phyloP scores from a whole-genome alignment of 129 eudicot species.

The Lactuca saligna region DNA sequence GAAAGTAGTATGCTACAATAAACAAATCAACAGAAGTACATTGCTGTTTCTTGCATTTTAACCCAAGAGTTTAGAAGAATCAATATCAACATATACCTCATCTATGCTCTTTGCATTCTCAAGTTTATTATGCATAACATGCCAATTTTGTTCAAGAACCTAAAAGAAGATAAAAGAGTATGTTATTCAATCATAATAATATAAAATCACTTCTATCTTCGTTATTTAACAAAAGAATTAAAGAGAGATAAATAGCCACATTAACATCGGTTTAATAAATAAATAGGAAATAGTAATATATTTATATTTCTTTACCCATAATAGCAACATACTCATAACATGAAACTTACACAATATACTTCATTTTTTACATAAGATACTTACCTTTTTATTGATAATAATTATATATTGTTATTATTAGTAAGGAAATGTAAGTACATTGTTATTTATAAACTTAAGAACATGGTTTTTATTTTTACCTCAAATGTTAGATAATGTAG shows the following conservation, averaged over 20 bases:
- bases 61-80: too few relatives aligned
- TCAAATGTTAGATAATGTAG: constrained; percentile 95
- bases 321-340: too few relatives aligned
- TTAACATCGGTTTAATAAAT: not conserved
- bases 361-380: too few relatives aligned
- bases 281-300: not conserved
- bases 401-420: too few relatives aligned
- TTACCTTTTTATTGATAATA: too few relatives aligned
- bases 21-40: not conserved
- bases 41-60: too few relatives aligned
- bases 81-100: constrained; percentile 50
- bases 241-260: not conserved
- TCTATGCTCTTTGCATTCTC: constrained; percentile 96
- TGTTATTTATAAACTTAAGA: not conserved
- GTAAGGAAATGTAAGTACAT: not conserved
- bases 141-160: constrained; percentile 99
- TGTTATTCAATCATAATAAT: not conserved
- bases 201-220: not conserved
- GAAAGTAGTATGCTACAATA: too few relatives aligned
- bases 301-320: too few relatives aligned
- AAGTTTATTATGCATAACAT: constrained; percentile 87
- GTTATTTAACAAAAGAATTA: constrained; percentile 6
- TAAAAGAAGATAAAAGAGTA: constrained; percentile 27
- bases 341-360: too few relatives aligned
- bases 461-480: constrained; percentile 41